phyloP scores from a whole-genome alignment of 2,329 filamentous ascomycete genomes.

The Neofusicoccum parvum region DNA sequence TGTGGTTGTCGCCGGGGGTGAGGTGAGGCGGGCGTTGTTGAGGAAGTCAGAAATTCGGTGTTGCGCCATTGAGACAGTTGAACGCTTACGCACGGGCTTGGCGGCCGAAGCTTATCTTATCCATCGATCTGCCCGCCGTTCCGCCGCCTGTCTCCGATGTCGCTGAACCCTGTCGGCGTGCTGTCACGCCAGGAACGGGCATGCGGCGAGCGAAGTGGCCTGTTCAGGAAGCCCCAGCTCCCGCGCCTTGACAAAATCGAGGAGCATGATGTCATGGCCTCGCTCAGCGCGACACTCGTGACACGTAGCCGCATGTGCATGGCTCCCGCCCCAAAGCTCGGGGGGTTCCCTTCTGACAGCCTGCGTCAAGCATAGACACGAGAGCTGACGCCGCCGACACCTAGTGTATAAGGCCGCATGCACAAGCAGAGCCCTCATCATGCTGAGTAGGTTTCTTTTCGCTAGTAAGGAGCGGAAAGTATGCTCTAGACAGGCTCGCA shows the following conservation, averaged over 20 bases:
- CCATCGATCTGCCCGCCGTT: not conserved
- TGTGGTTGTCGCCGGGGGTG: not conserved
- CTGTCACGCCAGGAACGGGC: not conserved
- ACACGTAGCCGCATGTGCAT: not conserved
- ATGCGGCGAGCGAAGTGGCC: not conserved
- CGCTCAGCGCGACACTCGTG: not conserved
- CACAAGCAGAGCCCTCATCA: no score
- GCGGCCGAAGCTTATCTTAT: conserved; percentile 11
- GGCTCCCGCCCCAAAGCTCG: not conserved
- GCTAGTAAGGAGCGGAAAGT: not conserved
- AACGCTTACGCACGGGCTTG: conserved; percentile 16
- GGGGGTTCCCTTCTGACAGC: not conserved
- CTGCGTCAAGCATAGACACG: not conserved
- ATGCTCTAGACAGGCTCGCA: not conserved
- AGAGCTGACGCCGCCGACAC: no score
- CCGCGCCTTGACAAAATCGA: not conserved
- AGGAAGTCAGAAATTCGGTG: not conserved
- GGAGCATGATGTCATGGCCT: not conserved
- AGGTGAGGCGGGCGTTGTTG: not conserved
- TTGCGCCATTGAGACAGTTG: not conserved
- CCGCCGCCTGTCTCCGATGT: conserved; percentile 10
- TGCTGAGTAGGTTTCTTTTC: not conserved
- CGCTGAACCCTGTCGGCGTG: not conserved
- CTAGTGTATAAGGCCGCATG: no score
- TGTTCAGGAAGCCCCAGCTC: not conserved